Conservation (phyloP, 139 green algal species). For the Chlamydomonas schloesseri region DNA sequence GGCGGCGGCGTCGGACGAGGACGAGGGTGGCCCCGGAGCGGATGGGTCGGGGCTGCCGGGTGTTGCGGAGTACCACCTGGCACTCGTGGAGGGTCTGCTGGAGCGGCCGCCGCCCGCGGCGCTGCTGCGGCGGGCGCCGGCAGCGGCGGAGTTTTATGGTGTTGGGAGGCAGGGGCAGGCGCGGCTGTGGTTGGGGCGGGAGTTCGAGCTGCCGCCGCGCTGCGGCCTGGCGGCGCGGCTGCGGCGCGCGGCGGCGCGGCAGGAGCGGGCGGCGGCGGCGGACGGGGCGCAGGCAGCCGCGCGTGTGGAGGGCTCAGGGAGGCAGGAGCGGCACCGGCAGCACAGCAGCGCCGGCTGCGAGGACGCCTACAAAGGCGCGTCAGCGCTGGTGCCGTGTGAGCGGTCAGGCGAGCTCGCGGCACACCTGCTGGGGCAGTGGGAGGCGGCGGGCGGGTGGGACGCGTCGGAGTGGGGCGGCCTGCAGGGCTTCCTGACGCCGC, state of each 20-base stretch:
- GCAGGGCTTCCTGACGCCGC: slow-evolving; percentile 67
- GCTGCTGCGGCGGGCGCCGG: slow-evolving; percentile 11
- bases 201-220: not conserved
- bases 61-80: slow-evolving; percentile 8
- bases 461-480: slow-evolving; percentile 51
- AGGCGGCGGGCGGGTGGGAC: slow-evolving; percentile 4
- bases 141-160: not conserved
- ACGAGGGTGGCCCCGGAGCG: not conserved
- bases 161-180: not conserved
- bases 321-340: no score
- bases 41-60: not conserved
- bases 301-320: no score
- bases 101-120: not conserved
- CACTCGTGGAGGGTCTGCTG: slow-evolving; percentile 14
- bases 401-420: not conserved
- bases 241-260: no score
- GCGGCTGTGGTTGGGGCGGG: slow-evolving; percentile 12
- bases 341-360: no score
- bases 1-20: not conserved
- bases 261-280: no score
- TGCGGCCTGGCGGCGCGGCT: not conserved
- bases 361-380: no score
- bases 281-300: no score
- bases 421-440: not conserved
- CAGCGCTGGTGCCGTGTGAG: not conserved